Percentiles rank a stretch among this genome's conserved stretches.
These are phyloP conservation scores for Trichoderma sp. DNA, from an alignment of 2,329 filamentous ascomycete genomes.

Conservation along the genomic window DNA sequence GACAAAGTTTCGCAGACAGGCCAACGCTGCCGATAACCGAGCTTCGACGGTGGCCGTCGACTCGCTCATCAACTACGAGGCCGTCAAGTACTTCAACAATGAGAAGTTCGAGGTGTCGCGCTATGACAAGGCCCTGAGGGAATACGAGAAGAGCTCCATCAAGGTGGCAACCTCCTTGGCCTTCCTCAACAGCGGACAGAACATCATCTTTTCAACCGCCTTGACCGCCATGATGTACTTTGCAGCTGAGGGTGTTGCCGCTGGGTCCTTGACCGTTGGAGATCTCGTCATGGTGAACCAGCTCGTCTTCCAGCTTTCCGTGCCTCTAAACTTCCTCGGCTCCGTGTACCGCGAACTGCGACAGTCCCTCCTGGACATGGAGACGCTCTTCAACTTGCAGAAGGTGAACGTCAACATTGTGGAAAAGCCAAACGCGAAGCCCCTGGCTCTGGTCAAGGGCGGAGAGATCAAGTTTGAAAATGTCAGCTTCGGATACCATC, in stretches of 20 bases:
- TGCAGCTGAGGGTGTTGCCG: slow-evolving; percentile 84
- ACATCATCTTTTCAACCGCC: slow-evolving; percentile 93
- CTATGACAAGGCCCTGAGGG: slow-evolving; percentile 82
- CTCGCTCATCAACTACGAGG: slow-evolving; percentile 97
- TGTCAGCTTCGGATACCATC: slow-evolving; percentile 89
- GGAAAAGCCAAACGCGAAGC: slow-evolving; percentile 73
- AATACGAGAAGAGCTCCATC: slow-evolving; percentile 93
- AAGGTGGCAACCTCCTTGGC: slow-evolving; percentile 94
- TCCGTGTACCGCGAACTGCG: slow-evolving; percentile 95
- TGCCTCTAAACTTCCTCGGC: slow-evolving; percentile 96
- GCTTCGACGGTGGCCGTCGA: slow-evolving; percentile 95
- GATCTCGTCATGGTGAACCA: slow-evolving; percentile 99
- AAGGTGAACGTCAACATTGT: slow-evolving; percentile 90
- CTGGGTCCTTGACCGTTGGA: slow-evolving; percentile 81
- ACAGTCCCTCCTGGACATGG: slow-evolving; percentile 96
- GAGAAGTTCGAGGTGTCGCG: slow-evolving; percentile 90
- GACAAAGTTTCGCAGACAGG: slow-evolving; percentile 92
- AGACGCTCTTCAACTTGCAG: slow-evolving; percentile 95
- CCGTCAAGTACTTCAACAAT: slow-evolving; percentile 99
- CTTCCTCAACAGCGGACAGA: slow-evolving; percentile 92
- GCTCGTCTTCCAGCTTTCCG: slow-evolving; percentile 95
- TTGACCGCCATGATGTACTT: slow-evolving; percentile 98
- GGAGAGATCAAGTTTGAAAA: slow-evolving; percentile 95
- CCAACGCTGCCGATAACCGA: slow-evolving; percentile 94
- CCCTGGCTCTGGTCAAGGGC: slow-evolving; percentile 71